phyloP scores from a whole-genome alignment of 2,329 filamentous ascomycete species.

The Xylaria sp. region DNA sequence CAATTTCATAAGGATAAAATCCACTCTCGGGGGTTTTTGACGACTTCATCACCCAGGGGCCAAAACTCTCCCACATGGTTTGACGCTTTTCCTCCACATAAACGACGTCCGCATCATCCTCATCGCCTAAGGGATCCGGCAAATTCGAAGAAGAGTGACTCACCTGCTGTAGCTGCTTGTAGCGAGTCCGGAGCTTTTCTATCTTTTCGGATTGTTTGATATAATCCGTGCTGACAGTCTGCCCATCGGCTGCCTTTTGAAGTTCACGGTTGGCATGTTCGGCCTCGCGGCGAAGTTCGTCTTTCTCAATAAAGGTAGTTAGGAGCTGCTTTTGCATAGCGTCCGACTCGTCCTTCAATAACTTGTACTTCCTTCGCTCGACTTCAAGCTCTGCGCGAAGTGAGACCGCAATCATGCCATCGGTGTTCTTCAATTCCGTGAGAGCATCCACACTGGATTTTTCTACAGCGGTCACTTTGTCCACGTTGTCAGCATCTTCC shows the following conservation, averaged over 20 bases:
- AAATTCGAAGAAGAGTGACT: conserved; percentile 42
- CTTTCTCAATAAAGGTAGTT: conserved; percentile 64
- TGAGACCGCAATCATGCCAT: conserved; percentile 63
- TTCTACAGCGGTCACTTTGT: conserved; percentile 56
- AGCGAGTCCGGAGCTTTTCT: conserved; percentile 60
- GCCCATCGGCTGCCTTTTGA: conserved; percentile 44
- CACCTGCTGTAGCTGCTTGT: conserved; percentile 65
- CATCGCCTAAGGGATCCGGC: conserved; percentile 14
- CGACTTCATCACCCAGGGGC: conserved; percentile 17
- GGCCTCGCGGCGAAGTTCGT: conserved; percentile 61
- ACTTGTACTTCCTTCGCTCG: conserved; percentile 57
- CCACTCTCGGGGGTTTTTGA: conserved; percentile 18
- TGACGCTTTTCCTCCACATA: conserved; percentile 32
- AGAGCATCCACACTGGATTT: conserved; percentile 61
- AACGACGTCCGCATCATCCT: conserved; percentile 30
- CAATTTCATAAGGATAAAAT: conserved; percentile 29
- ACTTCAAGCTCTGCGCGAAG: conserved; percentile 63
- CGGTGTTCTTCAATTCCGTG: conserved; percentile 63
- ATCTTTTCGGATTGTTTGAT: conserved; percentile 56
- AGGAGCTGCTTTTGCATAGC: conserved; percentile 65
- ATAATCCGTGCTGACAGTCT: conserved; percentile 40
- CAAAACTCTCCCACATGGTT: conserved; percentile 33
- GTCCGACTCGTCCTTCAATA: conserved; percentile 58
- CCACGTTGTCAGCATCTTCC: conserved; percentile 36
- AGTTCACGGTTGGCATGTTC: conserved; percentile 52